phyloP scores from a whole-genome alignment of 495 filamentous ascomycete genomes.

The Hypoxylon cercidicola region DNA sequence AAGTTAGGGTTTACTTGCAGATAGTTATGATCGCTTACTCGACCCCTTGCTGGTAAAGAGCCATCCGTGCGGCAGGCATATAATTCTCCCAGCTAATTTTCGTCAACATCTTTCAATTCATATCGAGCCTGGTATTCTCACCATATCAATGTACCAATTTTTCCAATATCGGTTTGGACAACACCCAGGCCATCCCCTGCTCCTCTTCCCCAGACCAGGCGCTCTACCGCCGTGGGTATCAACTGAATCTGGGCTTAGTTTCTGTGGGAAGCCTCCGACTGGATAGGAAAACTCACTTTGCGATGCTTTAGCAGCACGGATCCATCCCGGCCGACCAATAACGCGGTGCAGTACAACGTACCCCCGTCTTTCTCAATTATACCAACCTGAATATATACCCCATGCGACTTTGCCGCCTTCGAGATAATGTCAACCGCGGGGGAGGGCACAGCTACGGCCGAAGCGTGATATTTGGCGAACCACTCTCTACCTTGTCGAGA shows the following conservation, averaged over 20 bases:
- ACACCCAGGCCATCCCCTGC: slow-evolving; percentile 54
- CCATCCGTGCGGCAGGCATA: slow-evolving; percentile 55
- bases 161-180: slow-evolving; percentile 53
- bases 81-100: slow-evolving; percentile 56
- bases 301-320: slow-evolving; percentile 50
- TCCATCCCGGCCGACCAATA: slow-evolving; percentile 51
- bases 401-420: slow-evolving; percentile 46
- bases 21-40: slow-evolving; percentile 44
- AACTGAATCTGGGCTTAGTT: slow-evolving; percentile 43
- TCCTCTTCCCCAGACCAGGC: slow-evolving; percentile 55
- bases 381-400: slow-evolving; percentile 50
- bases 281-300: slow-evolving; percentile 42
- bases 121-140: slow-evolving; percentile 21
- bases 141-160: slow-evolving; percentile 57
- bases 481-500: slow-evolving; percentile 48
- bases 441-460: slow-evolving; percentile 48
- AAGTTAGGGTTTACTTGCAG: not conserved
- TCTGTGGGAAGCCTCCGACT: not conserved
- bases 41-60: slow-evolving; percentile 55
- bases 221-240: slow-evolving; percentile 54
- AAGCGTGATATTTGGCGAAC: slow-evolving; percentile 55
- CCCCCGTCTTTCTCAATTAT: slow-evolving; percentile 58
- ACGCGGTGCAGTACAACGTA: slow-evolving; percentile 52
- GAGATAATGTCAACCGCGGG: slow-evolving; percentile 49
- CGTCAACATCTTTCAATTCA: slow-evolving; percentile 1